These are phyloP conservation scores for Tetracladium setigerum DNA, from an alignment of 495 filamentous ascomycete genomes.

Conservation along the genomic window DNA sequence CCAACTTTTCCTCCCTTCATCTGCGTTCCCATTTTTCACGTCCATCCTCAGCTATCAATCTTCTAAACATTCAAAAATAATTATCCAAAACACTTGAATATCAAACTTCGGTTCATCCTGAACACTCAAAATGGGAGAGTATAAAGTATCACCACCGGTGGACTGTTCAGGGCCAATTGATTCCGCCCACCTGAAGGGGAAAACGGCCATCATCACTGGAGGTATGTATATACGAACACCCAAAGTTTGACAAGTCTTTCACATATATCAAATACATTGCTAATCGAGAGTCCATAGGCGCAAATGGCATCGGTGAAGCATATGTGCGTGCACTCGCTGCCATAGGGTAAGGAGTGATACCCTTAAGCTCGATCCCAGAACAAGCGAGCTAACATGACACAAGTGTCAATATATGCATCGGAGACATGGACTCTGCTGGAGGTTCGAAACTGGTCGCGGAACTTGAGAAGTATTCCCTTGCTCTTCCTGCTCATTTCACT, in stretches of 20 bases:
- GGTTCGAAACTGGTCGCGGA: constrained; percentile 21
- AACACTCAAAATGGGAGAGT: constrained; percentile 9
- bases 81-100: too few relatives aligned
- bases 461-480: constrained; percentile 5
- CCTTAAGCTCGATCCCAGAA: neutral
- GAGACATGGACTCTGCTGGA: constrained; percentile 31
- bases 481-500: neutral
- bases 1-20: too few relatives aligned
- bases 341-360: constrained; percentile 23
- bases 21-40: too few relatives aligned
- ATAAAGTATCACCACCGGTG: neutral
- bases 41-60: too few relatives aligned
- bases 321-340: constrained; percentile 30
- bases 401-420: constrained; percentile 34
- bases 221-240: too few relatives aligned
- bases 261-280: too few relatives aligned
- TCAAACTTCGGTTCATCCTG: too few relatives aligned
- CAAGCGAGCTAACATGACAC: neutral
- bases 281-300: too few relatives aligned
- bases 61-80: too few relatives aligned
- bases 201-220: neutral
- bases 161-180: neutral
- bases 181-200: neutral
- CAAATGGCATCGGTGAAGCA: constrained; percentile 37
- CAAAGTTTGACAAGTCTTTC: too few relatives aligned